Evolutionary conservation across 1,284 basidiomycete species (phyloP).

Genomic region (Cystobasidium pallidum): DNA sequence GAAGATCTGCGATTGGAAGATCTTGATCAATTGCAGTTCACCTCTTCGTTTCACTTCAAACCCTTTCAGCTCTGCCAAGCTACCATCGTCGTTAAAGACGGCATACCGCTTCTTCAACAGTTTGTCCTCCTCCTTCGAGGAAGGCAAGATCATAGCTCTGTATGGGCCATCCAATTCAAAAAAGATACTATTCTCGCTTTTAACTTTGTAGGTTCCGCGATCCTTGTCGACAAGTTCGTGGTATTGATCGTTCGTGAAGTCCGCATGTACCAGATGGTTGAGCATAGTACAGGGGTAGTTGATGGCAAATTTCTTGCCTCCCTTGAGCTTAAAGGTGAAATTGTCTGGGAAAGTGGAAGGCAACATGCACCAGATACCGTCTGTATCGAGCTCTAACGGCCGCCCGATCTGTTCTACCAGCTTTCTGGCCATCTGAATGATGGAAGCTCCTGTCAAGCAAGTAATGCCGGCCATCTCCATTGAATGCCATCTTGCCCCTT

Average conservation of each 20-base stretch:
- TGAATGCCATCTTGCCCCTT: constrained; percentile 98
- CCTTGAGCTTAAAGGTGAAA: constrained; percentile 88
- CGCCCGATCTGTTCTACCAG: constrained; percentile 93
- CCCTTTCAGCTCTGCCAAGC: constrained; percentile 94
- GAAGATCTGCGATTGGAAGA: constrained; percentile 98
- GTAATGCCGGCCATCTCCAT: constrained; percentile 99
- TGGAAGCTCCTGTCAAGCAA: constrained; percentile 96
- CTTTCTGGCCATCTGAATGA: constrained; percentile 99
- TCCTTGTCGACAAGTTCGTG: constrained; percentile 82
- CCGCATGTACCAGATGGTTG: constrained; percentile 93
- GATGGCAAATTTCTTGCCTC: constrained; percentile 84
- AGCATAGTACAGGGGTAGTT: constrained; percentile 99
- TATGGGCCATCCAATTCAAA: constrained; percentile 99
- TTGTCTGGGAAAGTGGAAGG: constrained; percentile 97
- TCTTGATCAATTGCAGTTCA: constrained; percentile 98
- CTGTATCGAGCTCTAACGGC: constrained; percentile 95
- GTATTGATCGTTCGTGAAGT: constrained; percentile 98
- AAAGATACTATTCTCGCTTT: constrained; percentile 99
- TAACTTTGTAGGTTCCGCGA: constrained; percentile 80
- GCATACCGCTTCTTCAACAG: constrained; percentile 98
- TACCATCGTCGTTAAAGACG: constrained; percentile 98
- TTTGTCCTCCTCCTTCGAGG: constrained; percentile 99
- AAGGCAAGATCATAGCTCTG: constrained; percentile 98
- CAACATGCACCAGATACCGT: constrained; percentile 99
- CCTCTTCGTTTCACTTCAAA: constrained; percentile 99